These are phyloP conservation scores for Carpinus fangiana DNA, from an alignment of 306 rosid genomes.

Conservation along the genomic window DNA sequence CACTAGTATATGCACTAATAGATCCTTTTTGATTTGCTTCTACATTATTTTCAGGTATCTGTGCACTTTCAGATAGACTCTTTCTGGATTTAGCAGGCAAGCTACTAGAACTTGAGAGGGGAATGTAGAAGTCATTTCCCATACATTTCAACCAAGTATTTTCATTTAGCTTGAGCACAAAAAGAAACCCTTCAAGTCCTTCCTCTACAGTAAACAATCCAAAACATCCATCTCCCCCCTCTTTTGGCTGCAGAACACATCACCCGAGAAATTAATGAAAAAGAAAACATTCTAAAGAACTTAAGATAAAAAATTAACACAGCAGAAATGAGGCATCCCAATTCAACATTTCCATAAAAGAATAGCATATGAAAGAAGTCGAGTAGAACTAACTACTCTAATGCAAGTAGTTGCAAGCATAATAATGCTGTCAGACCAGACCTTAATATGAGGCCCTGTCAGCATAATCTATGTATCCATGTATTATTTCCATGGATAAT, in stretches of 20 bases:
- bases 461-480: not conserved
- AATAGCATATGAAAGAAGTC: slow-evolving; percentile 4
- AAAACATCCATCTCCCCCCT: slow-evolving; percentile 57
- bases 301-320: not conserved
- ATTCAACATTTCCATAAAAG: slow-evolving; percentile 20
- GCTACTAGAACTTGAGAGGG: slow-evolving; percentile 54
- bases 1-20: slow-evolving; percentile 51
- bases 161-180: slow-evolving; percentile 74
- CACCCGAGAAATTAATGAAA: slow-evolving; percentile 5
- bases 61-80: slow-evolving; percentile 33
- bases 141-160: slow-evolving; percentile 62
- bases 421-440: slow-evolving; percentile 15
- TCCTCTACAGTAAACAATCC: slow-evolving; percentile 66
- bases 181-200: slow-evolving; percentile 74
- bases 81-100: slow-evolving; percentile 29
- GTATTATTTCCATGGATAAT: too few species aligned
- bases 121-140: slow-evolving; percentile 80
- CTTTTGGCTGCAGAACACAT: slow-evolving; percentile 63
- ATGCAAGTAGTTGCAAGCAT: slow-evolving; percentile 10
- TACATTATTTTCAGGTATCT: slow-evolving; percentile 31
- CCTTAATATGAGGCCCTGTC: slow-evolving; percentile 9
- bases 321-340: slow-evolving; percentile 12
- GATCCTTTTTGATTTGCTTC: slow-evolving; percentile 47
- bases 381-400: not conserved
- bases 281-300: slow-evolving; percentile 21